Conservation (phyloP, 192 early-diverging fungal genomes). For the Gamsiella multidivaricata region DNA sequence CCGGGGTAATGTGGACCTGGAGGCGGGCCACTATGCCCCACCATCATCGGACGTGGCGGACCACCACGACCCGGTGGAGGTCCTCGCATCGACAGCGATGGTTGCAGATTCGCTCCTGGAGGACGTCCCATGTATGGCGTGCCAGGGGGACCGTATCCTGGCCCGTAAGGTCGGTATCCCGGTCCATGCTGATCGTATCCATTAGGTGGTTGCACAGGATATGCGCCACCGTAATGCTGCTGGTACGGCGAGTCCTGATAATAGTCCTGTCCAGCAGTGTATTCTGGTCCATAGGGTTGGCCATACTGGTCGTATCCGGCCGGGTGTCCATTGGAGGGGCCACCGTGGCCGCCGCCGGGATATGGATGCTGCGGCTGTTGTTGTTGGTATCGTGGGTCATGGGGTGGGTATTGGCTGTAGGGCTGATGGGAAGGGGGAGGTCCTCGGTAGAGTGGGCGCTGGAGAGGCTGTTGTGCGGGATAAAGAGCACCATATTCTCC, state of each 20-base stretch:
- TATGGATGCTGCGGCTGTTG: slow-evolving; percentile 15
- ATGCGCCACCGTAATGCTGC: slow-evolving; percentile 26
- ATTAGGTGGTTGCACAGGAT: neutral
- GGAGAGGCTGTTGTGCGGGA: neutral
- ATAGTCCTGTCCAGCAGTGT: slow-evolving; percentile 26
- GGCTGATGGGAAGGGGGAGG: slow-evolving; percentile 16
- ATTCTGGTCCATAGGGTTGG: slow-evolving; percentile 33
- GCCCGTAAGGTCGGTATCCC: slow-evolving; percentile 8
- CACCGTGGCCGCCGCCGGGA: neutral
- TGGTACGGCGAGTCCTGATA: slow-evolving; percentile 24
- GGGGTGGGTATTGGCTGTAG: slow-evolving; percentile 23
- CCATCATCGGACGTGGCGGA: slow-evolving; percentile 25
- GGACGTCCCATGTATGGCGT: too few species aligned
- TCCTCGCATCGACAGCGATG: slow-evolving; percentile 29
- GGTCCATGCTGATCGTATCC: slow-evolving; percentile 6
- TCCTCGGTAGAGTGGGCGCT: slow-evolving; percentile 13
- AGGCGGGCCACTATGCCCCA: neutral
- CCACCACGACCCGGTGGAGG: slow-evolving; percentile 38
- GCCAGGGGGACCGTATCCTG: slow-evolving; percentile 10
- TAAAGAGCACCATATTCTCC: neutral
- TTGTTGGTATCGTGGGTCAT: slow-evolving; percentile 21
- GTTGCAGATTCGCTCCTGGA: slow-evolving; percentile 27
- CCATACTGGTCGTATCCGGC: slow-evolving; percentile 45
- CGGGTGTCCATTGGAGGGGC: neutral
- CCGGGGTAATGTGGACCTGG: slow-evolving; percentile 5